Base-by-base conservation (phyloP, 2,329 filamentous ascomycete species). In the Cryoendolithus antarcticus region DNA sequence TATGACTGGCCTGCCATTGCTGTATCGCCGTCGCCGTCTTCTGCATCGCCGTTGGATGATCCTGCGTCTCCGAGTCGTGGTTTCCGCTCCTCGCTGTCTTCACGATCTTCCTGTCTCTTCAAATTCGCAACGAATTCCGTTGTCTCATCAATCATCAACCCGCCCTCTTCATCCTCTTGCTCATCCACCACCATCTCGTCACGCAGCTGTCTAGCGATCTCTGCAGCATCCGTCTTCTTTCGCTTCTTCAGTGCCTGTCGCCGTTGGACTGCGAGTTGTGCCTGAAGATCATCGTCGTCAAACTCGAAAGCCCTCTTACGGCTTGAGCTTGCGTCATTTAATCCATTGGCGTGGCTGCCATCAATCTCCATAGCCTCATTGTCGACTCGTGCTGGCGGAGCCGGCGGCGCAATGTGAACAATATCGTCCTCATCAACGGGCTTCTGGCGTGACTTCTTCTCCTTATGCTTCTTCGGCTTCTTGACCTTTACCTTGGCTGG, bases 121-220 rank as follows among this genome's bases (percentile, higher is more conserved):
- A 98, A 63, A 39, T 86, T 86, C 19, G 86, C 82, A 24, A 98
- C 82, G 52, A 98, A 98, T 52, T 94, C 88, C 0, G 86, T 86
- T 1, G 89, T 94, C 56, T 95, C 91, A 44, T 95, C 89, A 41
- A 98, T 88, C n/a, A 95, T 74, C 2, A 98, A 67, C 1, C 86
- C 89, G 2, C 67, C 67, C 37, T 72, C 69, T 12, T 66, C 65
- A 0, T 70, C 66, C 10, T 62, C 66, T 3, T 71, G 64, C 15
- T 72, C 71, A 36, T 80, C 76, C 24, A 78, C 73, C 12, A 77
- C 79, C 54, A 73, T 60, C 50, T 83, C 78, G 55, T 83, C 76
- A 43, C 71, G 67, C 30, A 98, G 65, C 54, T 91, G 82, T 47
- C 79, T 77, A 11, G 84, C 88, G 44, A 98, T 70, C 48, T 96